These are phyloP conservation scores for Blastocystis sp. DNA, from an alignment of 352 stramenopile species.

Conservation along the genomic window DNA sequence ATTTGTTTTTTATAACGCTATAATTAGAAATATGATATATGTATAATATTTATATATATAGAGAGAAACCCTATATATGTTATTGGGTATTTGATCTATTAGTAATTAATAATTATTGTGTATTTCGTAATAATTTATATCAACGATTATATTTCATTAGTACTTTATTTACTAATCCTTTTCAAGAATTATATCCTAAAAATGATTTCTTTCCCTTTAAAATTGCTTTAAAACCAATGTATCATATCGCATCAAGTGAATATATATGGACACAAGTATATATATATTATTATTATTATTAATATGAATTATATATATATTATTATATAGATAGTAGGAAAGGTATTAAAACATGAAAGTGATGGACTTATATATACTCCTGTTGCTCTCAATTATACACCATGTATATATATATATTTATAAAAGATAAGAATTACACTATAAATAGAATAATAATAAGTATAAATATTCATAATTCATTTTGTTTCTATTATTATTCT, in stretches of 20 bases:
- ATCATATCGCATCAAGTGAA: constrained; percentile 23
- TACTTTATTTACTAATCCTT: background rate
- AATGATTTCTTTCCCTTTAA: constrained; percentile 10
- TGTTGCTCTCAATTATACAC: too few species aligned
- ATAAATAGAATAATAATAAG: too few species aligned
- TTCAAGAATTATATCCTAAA: background rate
- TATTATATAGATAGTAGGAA: too few species aligned
- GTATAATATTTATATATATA: background rate
- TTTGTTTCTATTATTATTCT: background rate
- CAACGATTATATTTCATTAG: constrained; percentile 26
- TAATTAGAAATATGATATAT: constrained; percentile 7
- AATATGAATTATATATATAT: too few species aligned
- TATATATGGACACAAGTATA: constrained; percentile 25
- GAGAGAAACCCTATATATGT: constrained; percentile 1
- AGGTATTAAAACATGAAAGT: constrained; percentile 13
- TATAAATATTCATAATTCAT: too few species aligned
- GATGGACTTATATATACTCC: constrained; percentile 31
- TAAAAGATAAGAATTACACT: too few species aligned
- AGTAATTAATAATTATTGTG: constrained; percentile 11
- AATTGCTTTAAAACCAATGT: constrained; percentile 33
- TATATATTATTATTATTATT: background rate
- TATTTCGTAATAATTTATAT: background rate
- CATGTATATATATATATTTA: too few species aligned
- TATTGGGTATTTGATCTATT: constrained; percentile 35
- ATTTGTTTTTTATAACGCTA: constrained; percentile 1